These are phyloP conservation scores for Psilocybe sp. DNA, from an alignment of 768 basidiomycete species.

Conservation along the genomic window DNA sequence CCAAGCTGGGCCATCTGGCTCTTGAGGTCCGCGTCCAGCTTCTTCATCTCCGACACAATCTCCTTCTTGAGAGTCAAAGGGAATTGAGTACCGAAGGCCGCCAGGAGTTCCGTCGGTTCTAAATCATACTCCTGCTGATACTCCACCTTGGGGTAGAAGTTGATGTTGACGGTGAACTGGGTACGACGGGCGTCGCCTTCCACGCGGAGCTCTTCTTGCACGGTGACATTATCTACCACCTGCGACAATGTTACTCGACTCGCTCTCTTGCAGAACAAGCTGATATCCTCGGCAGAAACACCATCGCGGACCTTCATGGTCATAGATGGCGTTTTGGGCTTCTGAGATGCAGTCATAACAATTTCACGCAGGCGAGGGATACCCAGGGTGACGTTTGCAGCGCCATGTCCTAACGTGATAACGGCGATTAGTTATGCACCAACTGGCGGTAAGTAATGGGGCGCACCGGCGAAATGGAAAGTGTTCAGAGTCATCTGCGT, in stretches of 20 bases:
- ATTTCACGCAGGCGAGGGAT: conserved; percentile 98
- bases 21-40: conserved; percentile 74
- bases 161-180: conserved; percentile 75
- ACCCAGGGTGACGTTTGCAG: conserved; percentile 98
- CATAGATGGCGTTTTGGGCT: conserved; percentile 98
- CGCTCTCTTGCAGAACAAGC: conserved; percentile 84
- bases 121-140: conserved; percentile 84
- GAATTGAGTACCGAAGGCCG: conserved; percentile 71
- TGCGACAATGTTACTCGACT: conserved; percentile 86
- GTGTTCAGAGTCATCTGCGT: conserved; percentile 99
- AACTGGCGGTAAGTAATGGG: neutral
- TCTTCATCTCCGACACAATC: conserved; percentile 83
- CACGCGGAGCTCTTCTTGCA: conserved; percentile 72
- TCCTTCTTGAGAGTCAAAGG: conserved; percentile 82
- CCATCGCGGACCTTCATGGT: conserved; percentile 66
- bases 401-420: conserved; percentile 76
- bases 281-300: conserved; percentile 52
- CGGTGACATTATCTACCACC: conserved; percentile 76
- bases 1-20: conserved; percentile 80
- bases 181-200: conserved; percentile 71
- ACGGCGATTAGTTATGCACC: conserved; percentile 3
- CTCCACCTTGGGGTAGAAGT: conserved; percentile 84
- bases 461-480: conserved; percentile 93
- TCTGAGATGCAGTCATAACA: conserved; percentile 96
- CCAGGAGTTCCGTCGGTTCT: conserved; percentile 66